A percentile compares a stretch with the other conserved stretches of the same genome.
Conservation (phyloP, 306 rosid species). For the Urtica urens region DNA sequence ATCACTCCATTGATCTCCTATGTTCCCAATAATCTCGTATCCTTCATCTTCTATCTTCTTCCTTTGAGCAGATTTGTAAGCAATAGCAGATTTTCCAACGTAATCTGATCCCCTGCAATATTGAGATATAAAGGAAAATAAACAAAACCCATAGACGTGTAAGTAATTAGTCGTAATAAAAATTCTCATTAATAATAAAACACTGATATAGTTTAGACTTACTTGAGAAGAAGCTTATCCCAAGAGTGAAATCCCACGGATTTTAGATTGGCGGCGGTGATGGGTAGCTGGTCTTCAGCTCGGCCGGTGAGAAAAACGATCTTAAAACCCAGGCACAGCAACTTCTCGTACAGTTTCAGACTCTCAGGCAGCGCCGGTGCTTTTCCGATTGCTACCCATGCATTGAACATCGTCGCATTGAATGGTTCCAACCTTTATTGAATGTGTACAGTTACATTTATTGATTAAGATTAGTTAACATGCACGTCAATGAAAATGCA, state of each 20-base stretch:
- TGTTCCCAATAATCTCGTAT: constrained; percentile 44
- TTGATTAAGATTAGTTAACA: too few species aligned
- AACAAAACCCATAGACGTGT: too few species aligned
- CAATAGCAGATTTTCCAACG: constrained; percentile 17
- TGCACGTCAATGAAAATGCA: not conserved
- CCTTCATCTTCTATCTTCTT: constrained; percentile 28
- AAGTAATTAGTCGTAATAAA: too few species aligned
- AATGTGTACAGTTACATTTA: too few species aligned
- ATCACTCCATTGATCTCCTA: constrained; percentile 69
- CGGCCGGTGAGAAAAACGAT: constrained; percentile 43
- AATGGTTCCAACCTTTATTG: constrained; percentile 33
- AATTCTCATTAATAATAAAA: too few species aligned
- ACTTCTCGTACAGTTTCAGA: constrained; percentile 23
- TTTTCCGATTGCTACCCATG: constrained; percentile 23
- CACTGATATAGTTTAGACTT: not conserved
- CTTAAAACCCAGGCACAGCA: constrained; percentile 30
- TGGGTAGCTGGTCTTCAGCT: not conserved
- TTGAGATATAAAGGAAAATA: not conserved
- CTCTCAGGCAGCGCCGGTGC: constrained; percentile 47
- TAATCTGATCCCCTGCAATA: constrained; percentile 22
- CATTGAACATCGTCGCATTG: constrained; percentile 7
- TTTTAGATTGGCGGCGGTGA: constrained; percentile 23
- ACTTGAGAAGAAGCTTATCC: constrained; percentile 43
- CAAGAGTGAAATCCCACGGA: constrained; percentile 32
- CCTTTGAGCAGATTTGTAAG: constrained; percentile 41